These are phyloP conservation scores for Aspergillus neotritici DNA, from an alignment of 2,329 filamentous ascomycete genomes.

Conservation along the genomic window DNA sequence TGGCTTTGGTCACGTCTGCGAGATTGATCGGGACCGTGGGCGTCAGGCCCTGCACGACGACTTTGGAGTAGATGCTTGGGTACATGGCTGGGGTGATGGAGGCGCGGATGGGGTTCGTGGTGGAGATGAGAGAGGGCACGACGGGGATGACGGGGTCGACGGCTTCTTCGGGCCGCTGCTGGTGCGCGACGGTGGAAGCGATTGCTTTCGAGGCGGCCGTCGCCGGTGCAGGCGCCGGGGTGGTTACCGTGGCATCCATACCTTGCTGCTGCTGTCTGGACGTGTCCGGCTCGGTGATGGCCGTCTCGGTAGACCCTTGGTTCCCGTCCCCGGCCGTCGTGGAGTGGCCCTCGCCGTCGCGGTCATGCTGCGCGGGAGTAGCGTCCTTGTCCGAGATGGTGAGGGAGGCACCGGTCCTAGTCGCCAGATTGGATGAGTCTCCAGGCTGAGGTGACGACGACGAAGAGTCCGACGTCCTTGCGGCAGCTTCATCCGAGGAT, in stretches of 20 bases:
- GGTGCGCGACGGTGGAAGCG: slow-evolving; percentile 2
- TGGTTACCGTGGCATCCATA: slow-evolving; percentile 24
- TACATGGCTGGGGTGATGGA: slow-evolving; percentile 71
- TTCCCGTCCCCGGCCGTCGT: slow-evolving; percentile 14
- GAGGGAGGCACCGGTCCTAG: slow-evolving; percentile 18
- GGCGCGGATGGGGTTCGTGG: slow-evolving; percentile 68
- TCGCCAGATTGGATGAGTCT: slow-evolving; percentile 12
- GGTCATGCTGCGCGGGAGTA: slow-evolving; percentile 8
- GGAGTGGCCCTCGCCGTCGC: slow-evolving; percentile 17
- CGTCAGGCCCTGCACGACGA: slow-evolving; percentile 71
- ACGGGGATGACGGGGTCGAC: slow-evolving; percentile 65
- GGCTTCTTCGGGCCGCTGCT: slow-evolving; percentile 22
- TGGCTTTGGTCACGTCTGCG: slow-evolving; percentile 68
- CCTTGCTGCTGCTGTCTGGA: slow-evolving; percentile 13
- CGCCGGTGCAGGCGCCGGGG: slow-evolving; percentile 7
- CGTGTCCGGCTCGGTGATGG: slow-evolving; percentile 24
- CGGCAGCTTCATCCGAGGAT: too few species aligned
- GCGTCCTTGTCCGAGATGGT: slow-evolving; percentile 18
- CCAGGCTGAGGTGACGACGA: background rate
- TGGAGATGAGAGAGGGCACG: slow-evolving; percentile 65
- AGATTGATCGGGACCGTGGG: slow-evolving; percentile 87
- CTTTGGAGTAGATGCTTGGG: slow-evolving; percentile 80
- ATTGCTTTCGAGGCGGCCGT: slow-evolving; percentile 4
- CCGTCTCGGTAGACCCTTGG: slow-evolving; percentile 22
- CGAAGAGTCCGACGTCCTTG: background rate